phyloP scores from a whole-genome alignment of 352 stramenopile species.

The Nothophytophthora sp. region DNA sequence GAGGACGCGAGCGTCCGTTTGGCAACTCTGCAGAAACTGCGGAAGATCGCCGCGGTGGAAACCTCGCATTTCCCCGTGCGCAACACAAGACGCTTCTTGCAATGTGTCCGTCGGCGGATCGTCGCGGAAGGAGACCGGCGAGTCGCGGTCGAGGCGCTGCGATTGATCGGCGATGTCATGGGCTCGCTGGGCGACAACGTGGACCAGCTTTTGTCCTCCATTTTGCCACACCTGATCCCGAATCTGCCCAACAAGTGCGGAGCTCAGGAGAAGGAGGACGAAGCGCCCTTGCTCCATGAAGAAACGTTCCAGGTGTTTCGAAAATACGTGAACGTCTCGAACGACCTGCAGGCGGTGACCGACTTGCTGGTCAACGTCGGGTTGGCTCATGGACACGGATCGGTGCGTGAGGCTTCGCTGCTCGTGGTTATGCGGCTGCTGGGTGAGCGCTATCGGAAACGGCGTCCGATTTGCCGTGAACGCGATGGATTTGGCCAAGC shows the following conservation, averaged over 20 bases:
- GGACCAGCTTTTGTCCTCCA: constrained; percentile 67
- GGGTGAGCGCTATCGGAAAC: constrained; percentile 50
- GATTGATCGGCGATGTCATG: constrained; percentile 65
- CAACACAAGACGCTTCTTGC: constrained; percentile 71
- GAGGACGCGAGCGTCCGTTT: constrained; percentile 54
- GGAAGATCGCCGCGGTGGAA: constrained; percentile 67
- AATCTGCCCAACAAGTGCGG: constrained; percentile 30
- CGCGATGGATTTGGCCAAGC: constrained; percentile 12
- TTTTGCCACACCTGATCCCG: constrained; percentile 67
- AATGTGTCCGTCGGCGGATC: constrained; percentile 65
- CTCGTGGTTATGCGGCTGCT: constrained; percentile 50
- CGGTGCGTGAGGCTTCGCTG: constrained; percentile 53
- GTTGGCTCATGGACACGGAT: constrained; percentile 35
- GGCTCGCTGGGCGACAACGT: constrained; percentile 59
- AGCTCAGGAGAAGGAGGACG: constrained; percentile 8
- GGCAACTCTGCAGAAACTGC: constrained; percentile 61
- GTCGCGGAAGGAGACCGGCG: constrained; percentile 33
- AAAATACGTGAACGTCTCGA: constrained; percentile 58
- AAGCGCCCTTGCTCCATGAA: constrained; percentile 33
- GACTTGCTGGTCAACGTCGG: constrained; percentile 70
- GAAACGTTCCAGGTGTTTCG: constrained; percentile 69
- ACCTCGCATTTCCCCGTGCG: constrained; percentile 65
- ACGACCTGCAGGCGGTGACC: constrained; percentile 55
- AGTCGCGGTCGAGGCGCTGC: constrained; percentile 54
- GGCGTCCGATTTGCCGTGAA: constrained; percentile 20